These are phyloP conservation scores for Tricholoma terreum DNA, from an alignment of 768 basidiomycete species.

Conservation along the genomic window DNA sequence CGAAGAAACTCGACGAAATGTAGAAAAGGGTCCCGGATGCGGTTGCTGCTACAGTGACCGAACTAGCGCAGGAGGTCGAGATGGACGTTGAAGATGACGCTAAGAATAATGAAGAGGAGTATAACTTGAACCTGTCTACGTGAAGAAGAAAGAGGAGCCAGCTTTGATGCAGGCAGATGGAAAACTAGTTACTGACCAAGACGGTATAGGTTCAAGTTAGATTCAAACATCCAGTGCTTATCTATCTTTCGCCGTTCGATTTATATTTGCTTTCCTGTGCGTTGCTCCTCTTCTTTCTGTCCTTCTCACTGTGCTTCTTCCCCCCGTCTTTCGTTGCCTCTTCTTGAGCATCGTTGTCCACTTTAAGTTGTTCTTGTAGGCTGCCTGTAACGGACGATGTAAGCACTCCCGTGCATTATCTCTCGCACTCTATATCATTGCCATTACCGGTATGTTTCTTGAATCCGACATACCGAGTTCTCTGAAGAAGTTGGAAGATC, in stretches of 20 bases:
- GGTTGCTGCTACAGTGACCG: conserved; percentile 1
- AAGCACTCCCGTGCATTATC: neutral
- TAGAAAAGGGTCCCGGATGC: conserved; percentile 21
- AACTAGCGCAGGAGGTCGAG: conserved; percentile 15
- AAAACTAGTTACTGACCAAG: conserved; percentile 52
- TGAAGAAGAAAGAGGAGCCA: conserved; percentile 53
- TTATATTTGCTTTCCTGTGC: conserved; percentile 24
- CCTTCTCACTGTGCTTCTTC: conserved; percentile 18
- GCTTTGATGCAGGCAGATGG: conserved; percentile 63
- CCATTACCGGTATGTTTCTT: neutral
- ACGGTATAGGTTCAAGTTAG: conserved; percentile 4
- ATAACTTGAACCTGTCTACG: conserved; percentile 35
- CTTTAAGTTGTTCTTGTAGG: neutral
- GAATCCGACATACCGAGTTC: neutral
- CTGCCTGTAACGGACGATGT: neutral
- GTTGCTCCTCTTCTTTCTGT: conserved; percentile 23
- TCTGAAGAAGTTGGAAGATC: neutral
- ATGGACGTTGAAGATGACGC: conserved; percentile 41
- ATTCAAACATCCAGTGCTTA: neutral
- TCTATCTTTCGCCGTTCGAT: neutral
- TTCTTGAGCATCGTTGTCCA: neutral
- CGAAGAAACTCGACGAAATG: conserved; percentile 54
- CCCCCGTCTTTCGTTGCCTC: neutral
- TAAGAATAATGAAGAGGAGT: conserved; percentile 25
- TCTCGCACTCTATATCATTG: neutral